These are phyloP conservation scores for Fonsecaea monophora DNA, from an alignment of 2,329 filamentous ascomycete genomes.

Conservation along the genomic window DNA sequence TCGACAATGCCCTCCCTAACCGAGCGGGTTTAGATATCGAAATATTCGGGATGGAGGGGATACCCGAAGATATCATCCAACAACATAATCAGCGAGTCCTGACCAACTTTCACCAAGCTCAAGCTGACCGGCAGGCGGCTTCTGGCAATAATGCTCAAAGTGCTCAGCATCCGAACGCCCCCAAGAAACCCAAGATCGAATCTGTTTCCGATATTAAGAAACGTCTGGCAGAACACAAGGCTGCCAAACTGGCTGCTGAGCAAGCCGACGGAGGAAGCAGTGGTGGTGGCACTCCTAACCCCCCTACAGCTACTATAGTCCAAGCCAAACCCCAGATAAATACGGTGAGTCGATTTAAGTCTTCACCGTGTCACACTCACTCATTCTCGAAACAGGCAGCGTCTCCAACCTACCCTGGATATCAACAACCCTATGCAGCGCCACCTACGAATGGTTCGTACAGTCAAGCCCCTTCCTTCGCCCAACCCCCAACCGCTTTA, in stretches of 20 bases:
- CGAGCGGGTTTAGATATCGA: conserved; percentile 86
- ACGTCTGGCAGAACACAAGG: conserved; percentile 77
- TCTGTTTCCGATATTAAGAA: conserved; percentile 78
- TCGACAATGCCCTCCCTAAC: conserved; percentile 91
- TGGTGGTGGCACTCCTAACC: conserved; percentile 64
- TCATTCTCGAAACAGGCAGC: conserved; percentile 28
- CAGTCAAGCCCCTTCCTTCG: conserved; percentile 35
- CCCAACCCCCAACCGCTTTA: conserved; percentile 30
- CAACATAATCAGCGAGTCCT: conserved; percentile 87
- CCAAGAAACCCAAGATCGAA: conserved; percentile 75
- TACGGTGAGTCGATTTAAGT: conserved; percentile 51
- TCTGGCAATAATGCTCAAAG: conserved; percentile 85
- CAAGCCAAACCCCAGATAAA: conserved; percentile 43
- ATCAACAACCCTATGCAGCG: conserved; percentile 37
- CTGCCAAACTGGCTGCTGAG: conserved; percentile 64
- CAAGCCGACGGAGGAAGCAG: conserved; percentile 63
- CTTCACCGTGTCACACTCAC: background rate
- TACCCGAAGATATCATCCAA: conserved; percentile 82
- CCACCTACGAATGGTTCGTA: conserved; percentile 38
- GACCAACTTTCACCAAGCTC: conserved; percentile 81
- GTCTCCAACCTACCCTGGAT: conserved; percentile 33
- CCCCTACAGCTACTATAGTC: conserved; percentile 56
- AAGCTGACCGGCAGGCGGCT: conserved; percentile 78
- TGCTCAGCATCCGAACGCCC: conserved; percentile 51
- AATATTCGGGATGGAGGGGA: conserved; percentile 98